Conservation (phyloP, 441 rosid genomes). For the Mallotus repandus region DNA sequence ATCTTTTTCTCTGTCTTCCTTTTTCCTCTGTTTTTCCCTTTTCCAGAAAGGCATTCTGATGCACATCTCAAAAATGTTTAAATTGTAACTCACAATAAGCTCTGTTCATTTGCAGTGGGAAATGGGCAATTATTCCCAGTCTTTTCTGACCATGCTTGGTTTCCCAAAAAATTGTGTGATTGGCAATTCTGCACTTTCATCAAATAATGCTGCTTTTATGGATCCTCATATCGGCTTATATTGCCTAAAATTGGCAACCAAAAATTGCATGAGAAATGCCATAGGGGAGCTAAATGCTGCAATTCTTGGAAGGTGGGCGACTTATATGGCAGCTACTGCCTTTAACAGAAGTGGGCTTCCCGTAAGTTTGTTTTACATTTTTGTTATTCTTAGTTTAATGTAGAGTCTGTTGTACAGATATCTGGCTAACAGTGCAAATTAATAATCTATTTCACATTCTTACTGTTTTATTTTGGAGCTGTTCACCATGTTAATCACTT, state of each 20-base stretch:
- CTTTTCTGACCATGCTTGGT: constrained; percentile 72
- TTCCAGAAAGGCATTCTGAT: constrained; percentile 6
- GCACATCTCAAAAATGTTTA: not conserved
- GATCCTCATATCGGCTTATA: constrained; percentile 86
- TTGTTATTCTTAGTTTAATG: constrained; percentile 7
- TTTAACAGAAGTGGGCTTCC: constrained; percentile 86
- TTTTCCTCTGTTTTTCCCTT: not conserved
- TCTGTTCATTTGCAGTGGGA: constrained; percentile 76
- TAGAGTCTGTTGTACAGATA: not conserved
- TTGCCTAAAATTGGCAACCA: constrained; percentile 59
- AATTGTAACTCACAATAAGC: constrained; percentile 20
- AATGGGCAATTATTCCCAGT: constrained; percentile 65
- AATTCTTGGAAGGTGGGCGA: constrained; percentile 78
- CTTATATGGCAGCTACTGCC: constrained; percentile 73
- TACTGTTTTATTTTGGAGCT: not conserved
- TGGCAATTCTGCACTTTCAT: constrained; percentile 46
- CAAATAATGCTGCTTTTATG: constrained; percentile 63
- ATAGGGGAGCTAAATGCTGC: constrained; percentile 73
- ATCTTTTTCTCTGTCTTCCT: not conserved
- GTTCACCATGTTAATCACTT: not conserved
- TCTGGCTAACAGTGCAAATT: constrained; percentile 10
- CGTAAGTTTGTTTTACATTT: constrained; percentile 54
- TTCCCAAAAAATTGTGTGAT: constrained; percentile 38
- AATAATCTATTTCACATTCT: not conserved
- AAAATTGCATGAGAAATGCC: constrained; percentile 64